Evolutionary conservation across 2,329 filamentous ascomycete species (phyloP), one percentile per base, ranked within the genome.

Genomic region (Monosporascus sp.): DNA sequence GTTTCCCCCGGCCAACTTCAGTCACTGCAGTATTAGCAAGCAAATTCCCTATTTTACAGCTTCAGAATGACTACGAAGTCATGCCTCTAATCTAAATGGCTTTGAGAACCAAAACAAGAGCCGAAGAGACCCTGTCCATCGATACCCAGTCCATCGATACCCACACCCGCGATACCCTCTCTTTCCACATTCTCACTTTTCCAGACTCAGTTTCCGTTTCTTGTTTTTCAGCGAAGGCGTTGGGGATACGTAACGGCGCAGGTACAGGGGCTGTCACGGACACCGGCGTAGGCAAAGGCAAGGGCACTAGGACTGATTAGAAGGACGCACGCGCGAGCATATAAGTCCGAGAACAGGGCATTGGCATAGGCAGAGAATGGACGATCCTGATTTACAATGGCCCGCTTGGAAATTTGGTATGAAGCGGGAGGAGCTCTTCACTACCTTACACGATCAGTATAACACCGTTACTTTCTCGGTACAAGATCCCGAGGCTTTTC

Each of bases 391-490:
- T 59, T 73, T 69, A 65, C 71, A 74, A 61, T 84, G 81, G 81
- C 81, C 81, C 44, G 76, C 77, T 61, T 84, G 81, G 81, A 84
- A 84, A 68, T 84, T 84, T 72, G 81, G 80, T 64, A 76, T 84
- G 76, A 82, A 80, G 74, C 76, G 76, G 64, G 76, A 78, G 53
- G 81, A 83, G 62, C 77, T 84, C 68, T 78, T 78, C 65, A 79
- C 77, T 51, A 80, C 76, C 50, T 76, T 84, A 14, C 79, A 84
- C 61, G 77, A 82, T 59, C 76, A 79, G 64, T 84, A 83, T 70
- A 84, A 84, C 69, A 84, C 81, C 48, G 71, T 83, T 51, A 70
- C 77, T 49, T 78, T 77, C 50, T 71, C 76, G 46, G 76, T 84
- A 31, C 81, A 83, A 63, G 81, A 84, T 67, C 77, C 79, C 59